A percentile compares a stretch with the other conserved stretches of the same genome.
These are phyloP conservation scores for Blastobotrys persicus DNA, from an alignment of 1,139 yeast species.

Conservation along the genomic window DNA sequence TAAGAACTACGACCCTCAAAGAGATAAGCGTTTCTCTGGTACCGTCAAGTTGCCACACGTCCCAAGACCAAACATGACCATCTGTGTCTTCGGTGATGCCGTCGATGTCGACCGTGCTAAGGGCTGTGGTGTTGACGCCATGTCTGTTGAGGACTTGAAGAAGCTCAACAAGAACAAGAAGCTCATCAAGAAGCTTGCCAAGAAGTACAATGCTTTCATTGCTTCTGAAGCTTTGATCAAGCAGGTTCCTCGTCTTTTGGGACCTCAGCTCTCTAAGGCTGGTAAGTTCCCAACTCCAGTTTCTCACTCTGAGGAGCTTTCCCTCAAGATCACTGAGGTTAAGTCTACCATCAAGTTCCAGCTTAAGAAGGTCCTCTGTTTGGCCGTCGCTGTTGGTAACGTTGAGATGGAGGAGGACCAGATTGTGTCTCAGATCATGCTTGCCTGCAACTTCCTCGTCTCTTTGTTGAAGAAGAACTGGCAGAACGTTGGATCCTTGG, in stretches of 20 bases:
- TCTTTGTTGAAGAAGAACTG: conserved; percentile 99
- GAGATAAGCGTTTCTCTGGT: conserved; percentile 99
- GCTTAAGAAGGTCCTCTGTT: conserved; percentile 87
- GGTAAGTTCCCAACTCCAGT: conserved; percentile 99
- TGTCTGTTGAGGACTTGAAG: conserved; percentile 99
- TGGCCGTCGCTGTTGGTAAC: conserved; percentile 97
- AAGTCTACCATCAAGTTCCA: conserved; percentile 99
- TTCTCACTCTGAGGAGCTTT: conserved; percentile 97
- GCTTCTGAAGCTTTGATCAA: conserved; percentile 99
- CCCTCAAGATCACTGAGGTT: conserved; percentile 93
- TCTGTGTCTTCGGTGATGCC: conserved; percentile 99
- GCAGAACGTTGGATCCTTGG: conserved; percentile 99
- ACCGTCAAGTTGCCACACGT: conserved; percentile 97
- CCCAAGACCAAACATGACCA: conserved; percentile 99
- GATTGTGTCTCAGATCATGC: conserved; percentile 96
- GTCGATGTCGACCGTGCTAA: conserved; percentile 99
- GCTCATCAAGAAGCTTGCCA: conserved; percentile 98
- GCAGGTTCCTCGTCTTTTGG: conserved; percentile 99
- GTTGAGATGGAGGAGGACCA: conserved; percentile 98
- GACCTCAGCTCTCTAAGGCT: conserved; percentile 99
- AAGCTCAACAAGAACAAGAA: conserved; percentile 99
- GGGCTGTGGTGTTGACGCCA: conserved; percentile 98
- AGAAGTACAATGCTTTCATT: conserved; percentile 99
- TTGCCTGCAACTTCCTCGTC: conserved; percentile 99
- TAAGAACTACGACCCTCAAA: conserved; percentile 99